Percentiles rank a stretch among this genome's conserved stretches.
Conservation (phyloP, 768 basidiomycete species). For the Chlorophyllum brunneum region DNA sequence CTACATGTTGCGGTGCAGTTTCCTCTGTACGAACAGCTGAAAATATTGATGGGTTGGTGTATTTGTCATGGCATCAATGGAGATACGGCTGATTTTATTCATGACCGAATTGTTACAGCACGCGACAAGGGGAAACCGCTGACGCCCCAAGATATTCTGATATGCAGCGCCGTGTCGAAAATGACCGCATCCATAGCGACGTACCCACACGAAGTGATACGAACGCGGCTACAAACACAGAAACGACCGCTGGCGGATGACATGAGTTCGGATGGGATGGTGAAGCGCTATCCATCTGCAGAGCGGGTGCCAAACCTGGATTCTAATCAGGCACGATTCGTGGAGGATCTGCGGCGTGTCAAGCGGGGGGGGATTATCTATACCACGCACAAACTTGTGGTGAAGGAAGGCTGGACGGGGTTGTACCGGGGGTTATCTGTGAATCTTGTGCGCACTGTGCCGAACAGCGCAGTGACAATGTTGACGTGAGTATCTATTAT, state of each 20-base stretch:
- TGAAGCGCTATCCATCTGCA: conserved; percentile 40
- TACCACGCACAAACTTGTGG: conserved; percentile 68
- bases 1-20: conserved; percentile 96
- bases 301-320: conserved; percentile 6
- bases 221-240: conserved; percentile 95
- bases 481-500: conserved; percentile 58
- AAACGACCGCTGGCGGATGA: conserved; percentile 59
- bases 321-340: conserved; percentile 12
- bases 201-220: conserved; percentile 97
- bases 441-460: conserved; percentile 92
- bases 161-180: conserved; percentile 91
- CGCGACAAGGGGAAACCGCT: conserved; percentile 46
- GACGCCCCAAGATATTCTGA: conserved; percentile 64
- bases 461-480: conserved; percentile 95
- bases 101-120: conserved; percentile 29
- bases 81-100: conserved; percentile 11
- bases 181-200: conserved; percentile 95
- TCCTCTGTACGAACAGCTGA: conserved; percentile 92
- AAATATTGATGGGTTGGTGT: conserved; percentile 77
- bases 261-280: conserved; percentile 57
- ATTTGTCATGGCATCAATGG: not conserved
- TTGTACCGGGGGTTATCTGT: conserved; percentile 94
- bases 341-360: conserved; percentile 8
- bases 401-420: conserved; percentile 83
- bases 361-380: conserved; percentile 61